phyloP scores from a whole-genome alignment of 2,329 filamentous ascomycete genomes.

The Colletotrichum salicis region DNA sequence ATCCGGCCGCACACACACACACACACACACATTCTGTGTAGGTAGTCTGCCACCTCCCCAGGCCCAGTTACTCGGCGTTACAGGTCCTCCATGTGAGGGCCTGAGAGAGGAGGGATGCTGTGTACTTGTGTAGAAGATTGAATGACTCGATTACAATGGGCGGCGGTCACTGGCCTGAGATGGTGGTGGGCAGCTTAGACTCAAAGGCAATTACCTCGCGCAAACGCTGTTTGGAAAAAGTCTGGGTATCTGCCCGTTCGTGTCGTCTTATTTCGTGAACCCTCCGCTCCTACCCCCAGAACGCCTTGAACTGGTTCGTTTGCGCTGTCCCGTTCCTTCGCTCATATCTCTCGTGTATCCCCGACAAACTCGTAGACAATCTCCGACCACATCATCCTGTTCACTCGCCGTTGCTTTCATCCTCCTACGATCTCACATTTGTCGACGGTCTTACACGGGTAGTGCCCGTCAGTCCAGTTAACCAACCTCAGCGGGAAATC shows the following conservation, averaged over 20 bases:
- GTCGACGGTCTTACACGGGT: not conserved
- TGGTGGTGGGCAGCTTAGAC: not conserved
- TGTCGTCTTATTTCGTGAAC: conserved; percentile 8
- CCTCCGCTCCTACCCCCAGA: not conserved
- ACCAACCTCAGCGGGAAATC: not conserved
- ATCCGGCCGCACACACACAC: not conserved
- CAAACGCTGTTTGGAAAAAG: not conserved
- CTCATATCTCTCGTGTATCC: not conserved
- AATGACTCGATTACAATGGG: conserved; percentile 14
- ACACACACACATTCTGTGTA: not conserved
- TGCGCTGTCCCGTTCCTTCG: not conserved
- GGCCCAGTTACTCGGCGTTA: not conserved
- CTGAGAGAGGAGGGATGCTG: not conserved
- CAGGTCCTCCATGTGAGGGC: not conserved
- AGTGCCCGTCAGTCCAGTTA: not conserved
- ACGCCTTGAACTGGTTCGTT: not conserved
- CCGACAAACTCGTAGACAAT: not conserved
- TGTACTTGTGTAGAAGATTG: not conserved
- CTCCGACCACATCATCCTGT: not conserved
- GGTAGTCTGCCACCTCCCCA: not conserved
- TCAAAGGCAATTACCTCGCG: not conserved
- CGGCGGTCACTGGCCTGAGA: not conserved
- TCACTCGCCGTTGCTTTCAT: not conserved
- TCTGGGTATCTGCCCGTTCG: not conserved
- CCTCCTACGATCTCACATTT: not conserved